Percentiles rank a stretch among this genome's conserved stretches.
Conservation (phyloP, 768 basidiomycete species). For the Clathrus columnatus region DNA sequence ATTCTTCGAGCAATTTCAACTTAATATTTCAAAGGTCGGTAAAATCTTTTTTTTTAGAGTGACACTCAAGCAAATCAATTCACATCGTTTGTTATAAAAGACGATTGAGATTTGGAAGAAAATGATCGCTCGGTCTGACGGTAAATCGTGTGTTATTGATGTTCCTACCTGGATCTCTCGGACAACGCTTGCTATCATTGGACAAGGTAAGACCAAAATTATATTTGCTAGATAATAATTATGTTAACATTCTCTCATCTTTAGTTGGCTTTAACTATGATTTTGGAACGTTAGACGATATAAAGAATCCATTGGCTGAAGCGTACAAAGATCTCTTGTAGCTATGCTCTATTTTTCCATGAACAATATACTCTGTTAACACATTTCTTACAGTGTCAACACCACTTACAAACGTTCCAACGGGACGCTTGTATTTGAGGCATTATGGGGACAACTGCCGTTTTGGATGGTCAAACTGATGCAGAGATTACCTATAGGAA, state of each 20-base stretch:
- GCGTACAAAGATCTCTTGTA: slow-evolving; percentile 5
- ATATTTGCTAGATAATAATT: not conserved
- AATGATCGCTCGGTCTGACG: slow-evolving; percentile 11
- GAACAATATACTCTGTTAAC: not conserved
- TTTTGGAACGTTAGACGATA: not conserved
- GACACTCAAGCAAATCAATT: not conserved
- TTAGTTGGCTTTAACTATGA: slow-evolving; percentile 5
- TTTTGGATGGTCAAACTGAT: slow-evolving; percentile 36
- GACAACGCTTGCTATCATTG: slow-evolving; percentile 22
- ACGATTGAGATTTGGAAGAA: slow-evolving; percentile 19
- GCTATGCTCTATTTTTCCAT: not conserved
- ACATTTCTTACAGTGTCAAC: slow-evolving; percentile 14
- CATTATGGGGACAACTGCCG: slow-evolving; percentile 30
- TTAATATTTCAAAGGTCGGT: not conserved
- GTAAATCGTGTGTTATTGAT: slow-evolving; percentile 14
- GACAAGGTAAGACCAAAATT: slow-evolving; percentile 13
- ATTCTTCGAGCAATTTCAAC: not conserved
- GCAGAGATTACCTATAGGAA: slow-evolving; percentile 34
- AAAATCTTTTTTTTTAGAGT: not conserved
- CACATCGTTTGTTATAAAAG: slow-evolving; percentile 6
- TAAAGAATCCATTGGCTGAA: not conserved
- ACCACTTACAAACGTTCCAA: slow-evolving; percentile 41
- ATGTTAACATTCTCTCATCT: not conserved
- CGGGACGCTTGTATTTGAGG: slow-evolving; percentile 39
- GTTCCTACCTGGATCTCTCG: slow-evolving; percentile 17